These are phyloP conservation scores for Cutaneotrichosporon mucoides DNA, from an alignment of 1,284 basidiomycete species.

Conservation along the genomic window DNA sequence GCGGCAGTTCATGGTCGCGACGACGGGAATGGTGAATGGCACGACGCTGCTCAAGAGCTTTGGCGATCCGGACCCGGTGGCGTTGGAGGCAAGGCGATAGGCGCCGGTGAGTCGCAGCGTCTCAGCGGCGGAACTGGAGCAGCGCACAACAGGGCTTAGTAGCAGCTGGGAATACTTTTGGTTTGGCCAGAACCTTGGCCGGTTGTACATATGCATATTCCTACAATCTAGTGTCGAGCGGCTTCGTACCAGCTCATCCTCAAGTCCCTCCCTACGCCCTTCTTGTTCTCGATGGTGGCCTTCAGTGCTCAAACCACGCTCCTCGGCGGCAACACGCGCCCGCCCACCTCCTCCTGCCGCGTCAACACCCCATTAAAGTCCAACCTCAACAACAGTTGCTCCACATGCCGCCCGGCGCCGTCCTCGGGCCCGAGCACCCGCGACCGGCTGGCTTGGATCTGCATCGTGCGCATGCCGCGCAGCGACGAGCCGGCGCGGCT, in stretches of 20 bases:
- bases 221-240: neutral
- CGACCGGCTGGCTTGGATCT: slow-evolving; percentile 59
- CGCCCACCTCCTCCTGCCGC: slow-evolving; percentile 34
- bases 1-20: slow-evolving; percentile 75
- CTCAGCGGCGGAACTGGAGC: too few species aligned
- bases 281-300: too few species aligned
- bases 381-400: slow-evolving; percentile 71
- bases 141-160: too few species aligned
- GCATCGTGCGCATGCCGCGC: slow-evolving; percentile 59
- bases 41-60: slow-evolving; percentile 29
- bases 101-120: too few species aligned
- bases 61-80: slow-evolving; percentile 15
- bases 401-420: slow-evolving; percentile 66
- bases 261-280: too few species aligned
- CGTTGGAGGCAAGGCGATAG: neutral
- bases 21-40: slow-evolving; percentile 81
- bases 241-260: too few species aligned
- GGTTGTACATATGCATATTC: slow-evolving; percentile 8
- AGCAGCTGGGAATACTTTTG: too few species aligned
- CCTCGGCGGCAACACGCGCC: neutral
- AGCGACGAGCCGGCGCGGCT: slow-evolving; percentile 10
- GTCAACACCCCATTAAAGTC: slow-evolving; percentile 81
- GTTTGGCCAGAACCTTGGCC: neutral
- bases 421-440: slow-evolving; percentile 53
- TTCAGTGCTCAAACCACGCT: too few species aligned